Evolutionary conservation across 257 asterid species (phyloP), one percentile per base, ranked within the genome.

Genomic region (Fraxinus americana): DNA sequence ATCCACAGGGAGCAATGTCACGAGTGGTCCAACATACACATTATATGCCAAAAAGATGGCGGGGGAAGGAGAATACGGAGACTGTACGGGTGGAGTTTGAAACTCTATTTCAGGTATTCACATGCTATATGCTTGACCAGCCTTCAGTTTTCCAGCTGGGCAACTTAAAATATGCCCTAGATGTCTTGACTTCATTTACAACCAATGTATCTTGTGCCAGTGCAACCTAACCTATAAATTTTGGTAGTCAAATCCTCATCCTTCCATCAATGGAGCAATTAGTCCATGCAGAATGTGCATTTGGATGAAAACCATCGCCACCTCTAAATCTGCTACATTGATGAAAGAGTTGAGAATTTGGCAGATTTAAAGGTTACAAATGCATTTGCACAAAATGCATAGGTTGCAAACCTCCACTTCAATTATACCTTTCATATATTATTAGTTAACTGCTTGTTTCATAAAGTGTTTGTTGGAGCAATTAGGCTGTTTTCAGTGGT

Each of bases 31-130:
- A 91, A 78, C 92, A 93, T 78, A 90, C 98, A 5, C 99, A 96
- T 70, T 86, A 86, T 84, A 96, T 92, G 99, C 99, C 99, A 27
- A 96, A 92, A 86, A 87, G 91, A 79, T 96, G 99, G 99, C 98
- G 99, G 66, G 95, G 90, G 65, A 93, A 92, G 88, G 99, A 93
- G 87, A 89, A 90, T 80, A 86, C 90, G 7, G 96, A 86, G 77
- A 82, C 87, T 50, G 97, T 92, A 48, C 87, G 92, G 69, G 57
- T 72, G 45, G 98, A 93, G 89, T 93, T 93, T 79, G 99, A 92
- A 82, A 89, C 97, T 75, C 91, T 96, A 73, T 96, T 92, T 83
- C 97, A 96, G 99, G 99, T 96, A 87, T 71, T 72, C 74, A 61
- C 68, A 23, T 54, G 65, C 65, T 7, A 54, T 17, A 54, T 19